Percentiles rank a stretch among this genome's conserved stretches.
phyloP scores from a whole-genome alignment of 2,329 filamentous ascomycete species.

The Penicillium griseofulvum region DNA sequence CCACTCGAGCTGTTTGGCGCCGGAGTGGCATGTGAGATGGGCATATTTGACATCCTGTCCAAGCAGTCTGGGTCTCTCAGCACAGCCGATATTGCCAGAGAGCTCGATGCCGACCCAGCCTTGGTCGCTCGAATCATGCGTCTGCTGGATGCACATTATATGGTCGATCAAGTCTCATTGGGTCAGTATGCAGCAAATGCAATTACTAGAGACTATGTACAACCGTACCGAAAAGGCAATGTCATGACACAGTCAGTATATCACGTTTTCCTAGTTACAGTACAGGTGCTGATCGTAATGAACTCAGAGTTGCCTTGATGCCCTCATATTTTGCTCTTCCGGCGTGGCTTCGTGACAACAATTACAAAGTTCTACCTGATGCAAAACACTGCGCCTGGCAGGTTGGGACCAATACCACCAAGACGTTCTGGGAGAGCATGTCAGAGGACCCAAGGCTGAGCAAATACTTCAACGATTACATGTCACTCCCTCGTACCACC shows the following conservation, averaged over 20 bases:
- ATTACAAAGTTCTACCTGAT: background rate
- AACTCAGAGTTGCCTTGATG: background rate
- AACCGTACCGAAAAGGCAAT: background rate
- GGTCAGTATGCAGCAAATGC: background rate
- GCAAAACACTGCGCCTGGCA: background rate
- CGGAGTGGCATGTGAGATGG: background rate
- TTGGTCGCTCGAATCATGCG: background rate
- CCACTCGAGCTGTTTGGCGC: background rate
- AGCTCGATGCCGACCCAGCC: background rate
- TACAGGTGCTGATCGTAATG: background rate
- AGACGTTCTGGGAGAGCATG: background rate
- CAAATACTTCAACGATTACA: background rate
- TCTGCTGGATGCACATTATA: background rate
- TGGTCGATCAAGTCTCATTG: background rate
- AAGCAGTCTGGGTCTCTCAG: background rate
- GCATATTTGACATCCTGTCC: background rate
- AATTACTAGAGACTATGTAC: background rate
- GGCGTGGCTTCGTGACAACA: background rate
- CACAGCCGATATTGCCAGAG: background rate
- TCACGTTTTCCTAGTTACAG: too few species aligned
- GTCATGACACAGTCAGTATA: background rate
- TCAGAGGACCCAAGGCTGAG: background rate
- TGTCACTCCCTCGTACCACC: background rate
- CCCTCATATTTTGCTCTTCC: background rate
- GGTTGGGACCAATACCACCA: background rate